Conservation (phyloP, 192 early-diverging fungal species). For the Coemansia brasiliensis region DNA sequence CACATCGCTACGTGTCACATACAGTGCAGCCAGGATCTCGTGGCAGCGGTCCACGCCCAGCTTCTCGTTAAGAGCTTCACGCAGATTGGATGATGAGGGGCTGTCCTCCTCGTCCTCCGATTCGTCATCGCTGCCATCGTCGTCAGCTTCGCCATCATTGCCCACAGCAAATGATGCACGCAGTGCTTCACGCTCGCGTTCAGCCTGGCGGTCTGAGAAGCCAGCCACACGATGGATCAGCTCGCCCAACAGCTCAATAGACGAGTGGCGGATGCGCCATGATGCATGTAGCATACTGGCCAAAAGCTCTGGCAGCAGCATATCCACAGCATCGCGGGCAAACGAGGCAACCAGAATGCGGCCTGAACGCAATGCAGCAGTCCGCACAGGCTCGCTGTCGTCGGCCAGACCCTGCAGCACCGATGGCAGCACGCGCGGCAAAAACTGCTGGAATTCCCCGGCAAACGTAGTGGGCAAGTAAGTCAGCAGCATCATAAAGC, state of each 20-base stretch:
- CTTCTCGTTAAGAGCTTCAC: slow-evolving; percentile 64
- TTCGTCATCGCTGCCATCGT: slow-evolving; percentile 19
- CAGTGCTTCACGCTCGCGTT: slow-evolving; percentile 46
- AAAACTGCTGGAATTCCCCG: slow-evolving; percentile 85
- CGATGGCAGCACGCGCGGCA: slow-evolving; percentile 83
- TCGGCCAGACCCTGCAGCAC: slow-evolving; percentile 92
- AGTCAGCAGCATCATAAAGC: slow-evolving; percentile 92
- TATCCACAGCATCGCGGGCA: slow-evolving; percentile 80
- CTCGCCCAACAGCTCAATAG: slow-evolving; percentile 93
- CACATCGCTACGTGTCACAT: slow-evolving; percentile 87
- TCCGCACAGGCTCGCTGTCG: slow-evolving; percentile 90
- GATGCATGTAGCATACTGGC: slow-evolving; percentile 84
- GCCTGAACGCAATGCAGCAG: slow-evolving; percentile 88
- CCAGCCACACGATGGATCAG: slow-evolving; percentile 91
- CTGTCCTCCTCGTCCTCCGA: slow-evolving; percentile 31
- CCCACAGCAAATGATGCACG: slow-evolving; percentile 51
- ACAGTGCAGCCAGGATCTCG: slow-evolving; percentile 83
- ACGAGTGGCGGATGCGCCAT: slow-evolving; percentile 96
- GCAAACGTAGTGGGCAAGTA: slow-evolving; percentile 96
- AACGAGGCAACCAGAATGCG: slow-evolving; percentile 93
- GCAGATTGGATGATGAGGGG: slow-evolving; percentile 35
- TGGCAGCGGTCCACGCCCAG: slow-evolving; percentile 86
- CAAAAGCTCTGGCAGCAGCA: slow-evolving; percentile 89
- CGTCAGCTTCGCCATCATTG: slow-evolving; percentile 23
- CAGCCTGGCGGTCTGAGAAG: slow-evolving; percentile 64